Base-by-base conservation (phyloP, 768 basidiomycete species). In the Pholiota conissans region DNA sequence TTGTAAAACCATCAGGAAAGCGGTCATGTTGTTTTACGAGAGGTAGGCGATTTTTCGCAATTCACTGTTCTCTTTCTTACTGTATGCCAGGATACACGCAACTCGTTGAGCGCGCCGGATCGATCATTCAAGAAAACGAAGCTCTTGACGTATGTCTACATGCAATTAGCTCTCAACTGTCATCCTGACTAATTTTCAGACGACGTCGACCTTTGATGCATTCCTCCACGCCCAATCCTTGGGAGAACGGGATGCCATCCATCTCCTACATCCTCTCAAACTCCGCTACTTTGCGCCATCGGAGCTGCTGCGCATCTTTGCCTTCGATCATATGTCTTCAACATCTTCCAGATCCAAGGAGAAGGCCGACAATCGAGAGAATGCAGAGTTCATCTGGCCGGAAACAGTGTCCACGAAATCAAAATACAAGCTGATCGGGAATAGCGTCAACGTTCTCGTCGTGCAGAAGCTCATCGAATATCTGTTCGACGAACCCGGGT, bases 1-100 rank as follows among this genome's bases (percentile, higher is more conserved):
- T 93, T 46, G 87, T 91, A 10, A 67, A 80, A 9, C 88, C 89
- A 0, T 84, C 83, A 9, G 73, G 82, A 27, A 70, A 67, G 34
- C 75, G 88, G 45, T 84, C 84, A 1, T 93, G 91, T 62, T 93
- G 91, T 68, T 93, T 93, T 67, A 93, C 91, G 16, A 74, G 91
- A 72, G 89, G 90, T 90, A 61, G 10, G 60, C 55, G 8, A 32
- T 18, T 2, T 27, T 37, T 30, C 10, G 13, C 11, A 45, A 37
- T 35, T 49, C 18, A 10, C 24, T 30, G 46, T 28, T 26, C 18
- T 55, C 32, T 16, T 34, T 51, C n/a, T 24, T n/a, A 20, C 9
- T 28, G 16, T 54, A 26, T 51, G 13, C 0, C 54, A 90, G 90
- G 89, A 2, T 92, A 92, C 63, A 87, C 88, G 0, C 86, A 81